These are phyloP conservation scores for Herpomyces periplanetae DNA, from an alignment of 2,329 filamentous ascomycete species.

Conservation along the genomic window DNA sequence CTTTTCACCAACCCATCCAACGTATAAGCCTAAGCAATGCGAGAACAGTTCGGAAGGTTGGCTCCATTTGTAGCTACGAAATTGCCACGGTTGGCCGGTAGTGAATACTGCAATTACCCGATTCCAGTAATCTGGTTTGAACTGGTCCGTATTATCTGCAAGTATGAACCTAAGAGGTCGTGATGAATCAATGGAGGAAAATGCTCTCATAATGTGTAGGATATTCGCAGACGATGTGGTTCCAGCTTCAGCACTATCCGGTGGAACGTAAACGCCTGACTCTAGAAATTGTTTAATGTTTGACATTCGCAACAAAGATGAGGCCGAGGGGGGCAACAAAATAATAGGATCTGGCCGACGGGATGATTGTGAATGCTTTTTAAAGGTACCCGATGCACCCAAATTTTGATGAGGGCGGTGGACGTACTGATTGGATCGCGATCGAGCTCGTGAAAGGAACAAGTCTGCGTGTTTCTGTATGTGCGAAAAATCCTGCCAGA, in stretches of 20 bases:
- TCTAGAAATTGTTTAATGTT: slow-evolving; percentile 87
- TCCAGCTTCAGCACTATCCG: slow-evolving; percentile 19
- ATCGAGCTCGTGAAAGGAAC: slow-evolving; percentile 20
- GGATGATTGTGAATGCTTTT: slow-evolving; percentile 5
- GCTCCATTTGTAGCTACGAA: slow-evolving; percentile 90
- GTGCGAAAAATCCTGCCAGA: slow-evolving; percentile 46
- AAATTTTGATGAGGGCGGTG: slow-evolving; percentile 13
- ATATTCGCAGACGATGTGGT: slow-evolving; percentile 26
- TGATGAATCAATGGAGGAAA: slow-evolving; percentile 22
- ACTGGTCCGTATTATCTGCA: slow-evolving; percentile 64
- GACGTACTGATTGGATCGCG: slow-evolving; percentile 5
- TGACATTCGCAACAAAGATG: slow-evolving; percentile 64
- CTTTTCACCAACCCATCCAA: slow-evolving; percentile 61
- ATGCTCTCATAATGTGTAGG: slow-evolving; percentile 38
- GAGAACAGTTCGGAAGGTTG: slow-evolving; percentile 57
- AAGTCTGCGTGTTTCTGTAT: slow-evolving; percentile 47
- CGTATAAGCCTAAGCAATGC: slow-evolving; percentile 48
- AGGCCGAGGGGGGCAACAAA: slow-evolving; percentile 74
- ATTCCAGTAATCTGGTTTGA: slow-evolving; percentile 93
- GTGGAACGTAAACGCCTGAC: slow-evolving; percentile 35
- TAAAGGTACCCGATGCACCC: slow-evolving; percentile 4
- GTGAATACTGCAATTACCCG: slow-evolving; percentile 87
- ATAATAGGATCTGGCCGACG: slow-evolving; percentile 46
- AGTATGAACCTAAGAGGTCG: slow-evolving; percentile 69
- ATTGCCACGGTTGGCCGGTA: slow-evolving; percentile 89